Evolutionary conservation across 176 grass and related monocot genomes (phyloP).

Genomic region (Avena atlantica): DNA sequence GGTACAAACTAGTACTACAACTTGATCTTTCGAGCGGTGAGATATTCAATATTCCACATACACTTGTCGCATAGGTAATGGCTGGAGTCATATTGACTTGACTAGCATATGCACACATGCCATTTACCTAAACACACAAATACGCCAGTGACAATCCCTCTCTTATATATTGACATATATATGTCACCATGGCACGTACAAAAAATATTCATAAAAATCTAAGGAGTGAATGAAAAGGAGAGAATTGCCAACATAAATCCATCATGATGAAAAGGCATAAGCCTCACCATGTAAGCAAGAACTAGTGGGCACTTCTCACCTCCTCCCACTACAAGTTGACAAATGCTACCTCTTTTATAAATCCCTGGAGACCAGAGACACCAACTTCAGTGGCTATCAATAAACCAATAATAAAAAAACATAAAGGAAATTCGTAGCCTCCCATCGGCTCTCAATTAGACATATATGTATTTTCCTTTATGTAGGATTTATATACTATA

Average conservation of each 20-base stretch:
- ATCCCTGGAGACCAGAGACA: neutral
- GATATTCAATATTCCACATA: neutral
- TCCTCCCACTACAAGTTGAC: neutral
- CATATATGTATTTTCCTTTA: neutral
- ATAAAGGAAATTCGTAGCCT: neutral
- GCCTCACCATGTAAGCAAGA: neutral
- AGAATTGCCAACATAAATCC: neutral
- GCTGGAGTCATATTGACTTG: neutral
- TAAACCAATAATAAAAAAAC: neutral
- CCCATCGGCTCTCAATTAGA: neutral
- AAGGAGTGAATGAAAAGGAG: too few species aligned
- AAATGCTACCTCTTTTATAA: neutral
- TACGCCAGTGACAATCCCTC: too few species aligned
- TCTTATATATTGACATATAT: too few species aligned
- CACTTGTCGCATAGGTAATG: conserved; percentile 7
- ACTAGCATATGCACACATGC: neutral
- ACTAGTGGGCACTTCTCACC: neutral
- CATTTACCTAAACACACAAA: too few species aligned
- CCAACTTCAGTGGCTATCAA: neutral
- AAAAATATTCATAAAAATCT: too few species aligned
- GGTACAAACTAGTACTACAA: neutral
- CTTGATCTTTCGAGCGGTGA: neutral
- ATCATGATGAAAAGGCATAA: neutral
- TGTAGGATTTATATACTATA: neutral
- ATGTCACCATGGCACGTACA: too few species aligned